Evolutionary conservation across 2,329 filamentous ascomycete genomes (phyloP), one percentile per base, ranked within the genome.

Genomic region (Fusarium lyarnte): DNA sequence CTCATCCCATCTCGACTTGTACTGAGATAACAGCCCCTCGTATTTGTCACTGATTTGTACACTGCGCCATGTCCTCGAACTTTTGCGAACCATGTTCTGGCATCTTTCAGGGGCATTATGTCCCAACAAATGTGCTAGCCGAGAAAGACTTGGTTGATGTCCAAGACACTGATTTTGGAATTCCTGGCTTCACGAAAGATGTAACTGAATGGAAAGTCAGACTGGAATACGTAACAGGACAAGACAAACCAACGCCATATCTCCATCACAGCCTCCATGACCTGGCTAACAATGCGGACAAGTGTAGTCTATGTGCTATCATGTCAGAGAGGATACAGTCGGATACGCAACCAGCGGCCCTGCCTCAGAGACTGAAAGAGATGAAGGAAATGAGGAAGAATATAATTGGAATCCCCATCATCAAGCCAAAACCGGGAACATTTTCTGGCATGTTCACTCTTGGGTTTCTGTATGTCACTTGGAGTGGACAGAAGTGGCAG

Each of bases 261-360:
- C 13, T 59, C 35, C 70, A 73, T 19, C 53, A 73, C 25, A 66
- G 31, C 17, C 29, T 67, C 14, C 31, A 58, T 19, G 53, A 45
- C 19, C 29, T 73, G 23, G 45, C 29, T 29, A 42, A 58, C 23
- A 67, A 63, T 25, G 46, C 47, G 17, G 36, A 52, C 14, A 55
- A n/a, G 7, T 73, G 70, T n/a, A 71, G 62, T 16, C 55, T 73
- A 35, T 73, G 70, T 27, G 66, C 66, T 19, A 70, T 52, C 29
- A 73, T 73, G n/a, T 73, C 57, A 49, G 47, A 71, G n/a, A 41
- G 45, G 19, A 29, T 67, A 29, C 45, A 45, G 41, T 31, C 33
- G 10, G 70, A 73, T 5, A 23, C 47, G 21, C 38, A 65, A 14
- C 21, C 23, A 31, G 23, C 31, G 4, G 49, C 38, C n/a, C 27